A percentile compares a stretch with the other conserved stretches of the same genome.
These are phyloP conservation scores for Tulasnella sp. DNA, from an alignment of 768 basidiomycete species.

Conservation along the genomic window DNA sequence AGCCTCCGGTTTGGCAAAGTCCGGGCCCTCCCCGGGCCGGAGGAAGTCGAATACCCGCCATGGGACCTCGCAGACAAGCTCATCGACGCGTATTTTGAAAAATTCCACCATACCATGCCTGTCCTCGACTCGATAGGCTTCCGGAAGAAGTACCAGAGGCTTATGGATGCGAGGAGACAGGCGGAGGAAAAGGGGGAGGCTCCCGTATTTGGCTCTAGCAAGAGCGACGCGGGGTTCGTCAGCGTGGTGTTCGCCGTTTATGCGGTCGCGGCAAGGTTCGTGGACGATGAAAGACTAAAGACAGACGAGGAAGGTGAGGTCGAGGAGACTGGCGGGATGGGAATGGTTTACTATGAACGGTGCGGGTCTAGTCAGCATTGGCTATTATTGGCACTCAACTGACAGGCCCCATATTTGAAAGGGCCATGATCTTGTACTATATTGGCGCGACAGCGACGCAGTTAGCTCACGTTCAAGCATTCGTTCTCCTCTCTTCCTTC, in stretches of 20 bases:
- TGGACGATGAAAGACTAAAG: conserved; percentile 64
- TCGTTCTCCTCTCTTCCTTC: conserved; percentile 81
- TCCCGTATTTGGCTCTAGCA: background rate
- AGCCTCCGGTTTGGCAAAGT: conserved; percentile 84
- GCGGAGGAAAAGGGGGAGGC: conserved; percentile 10
- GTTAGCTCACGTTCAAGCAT: conserved; percentile 83
- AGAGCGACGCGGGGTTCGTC: conserved; percentile 64
- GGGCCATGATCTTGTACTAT: conserved; percentile 85
- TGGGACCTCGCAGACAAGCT: conserved; percentile 83
- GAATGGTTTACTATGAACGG: conserved; percentile 88
- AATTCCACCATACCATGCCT: conserved; percentile 85
- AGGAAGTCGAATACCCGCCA: conserved; percentile 84
- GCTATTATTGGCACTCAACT: conserved; percentile 32
- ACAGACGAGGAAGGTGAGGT: conserved; percentile 44
- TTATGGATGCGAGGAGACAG: conserved; percentile 62
- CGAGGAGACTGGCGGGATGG: conserved; percentile 76
- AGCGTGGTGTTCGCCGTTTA: conserved; percentile 84
- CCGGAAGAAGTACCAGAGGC: conserved; percentile 59
- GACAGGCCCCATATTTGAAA: conserved; percentile 39
- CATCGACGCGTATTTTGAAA: conserved; percentile 81
- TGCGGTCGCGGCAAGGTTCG: conserved; percentile 77
- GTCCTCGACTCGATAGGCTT: conserved; percentile 84
- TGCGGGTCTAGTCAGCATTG: conserved; percentile 39
- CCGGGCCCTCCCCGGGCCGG: conserved; percentile 71
- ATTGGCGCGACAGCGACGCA: conserved; percentile 86